Evolutionary conservation across 78 protist species (phyloP).

Genomic region (Dictyostelium capitatum): DNA sequence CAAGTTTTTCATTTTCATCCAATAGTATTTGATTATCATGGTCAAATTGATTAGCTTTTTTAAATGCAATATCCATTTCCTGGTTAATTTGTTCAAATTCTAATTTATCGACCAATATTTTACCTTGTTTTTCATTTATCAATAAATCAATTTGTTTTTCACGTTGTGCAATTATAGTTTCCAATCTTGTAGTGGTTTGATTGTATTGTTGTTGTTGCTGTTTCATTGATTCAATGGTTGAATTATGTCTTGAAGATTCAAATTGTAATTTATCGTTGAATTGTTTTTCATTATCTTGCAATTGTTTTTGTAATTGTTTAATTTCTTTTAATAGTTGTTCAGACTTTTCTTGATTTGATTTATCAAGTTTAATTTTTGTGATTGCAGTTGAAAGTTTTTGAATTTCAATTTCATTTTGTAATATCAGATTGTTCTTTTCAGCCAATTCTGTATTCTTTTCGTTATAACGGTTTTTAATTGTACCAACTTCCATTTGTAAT

Average conservation of each 20-base stretch:
- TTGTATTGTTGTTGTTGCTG: neutral
- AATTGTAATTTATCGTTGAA: neutral
- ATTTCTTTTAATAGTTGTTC: slow-evolving; percentile 27
- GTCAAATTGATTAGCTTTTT: neutral
- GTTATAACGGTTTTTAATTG: neutral
- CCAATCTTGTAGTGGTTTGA: neutral
- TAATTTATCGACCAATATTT: neutral
- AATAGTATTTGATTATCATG: neutral
- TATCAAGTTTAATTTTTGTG: slow-evolving; percentile 14
- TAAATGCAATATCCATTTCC: neutral
- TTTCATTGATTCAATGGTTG: neutral
- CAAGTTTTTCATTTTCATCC: neutral
- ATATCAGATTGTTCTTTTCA: neutral
- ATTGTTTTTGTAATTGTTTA: neutral
- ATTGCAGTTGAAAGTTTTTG: neutral
- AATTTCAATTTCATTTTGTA: neutral
- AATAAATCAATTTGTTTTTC: slow-evolving; percentile 12
- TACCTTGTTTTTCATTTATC: neutral
- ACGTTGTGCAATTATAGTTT: neutral
- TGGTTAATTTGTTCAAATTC: slow-evolving; percentile 2
- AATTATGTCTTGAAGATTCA: neutral
- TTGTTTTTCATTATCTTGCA: neutral
- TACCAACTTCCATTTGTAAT: neutral
- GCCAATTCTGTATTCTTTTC: neutral
- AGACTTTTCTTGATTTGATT: slow-evolving; percentile 23